Base-by-base conservation (phyloP, 164 flowering plant genomes). In the Cinnamomum chago region DNA sequence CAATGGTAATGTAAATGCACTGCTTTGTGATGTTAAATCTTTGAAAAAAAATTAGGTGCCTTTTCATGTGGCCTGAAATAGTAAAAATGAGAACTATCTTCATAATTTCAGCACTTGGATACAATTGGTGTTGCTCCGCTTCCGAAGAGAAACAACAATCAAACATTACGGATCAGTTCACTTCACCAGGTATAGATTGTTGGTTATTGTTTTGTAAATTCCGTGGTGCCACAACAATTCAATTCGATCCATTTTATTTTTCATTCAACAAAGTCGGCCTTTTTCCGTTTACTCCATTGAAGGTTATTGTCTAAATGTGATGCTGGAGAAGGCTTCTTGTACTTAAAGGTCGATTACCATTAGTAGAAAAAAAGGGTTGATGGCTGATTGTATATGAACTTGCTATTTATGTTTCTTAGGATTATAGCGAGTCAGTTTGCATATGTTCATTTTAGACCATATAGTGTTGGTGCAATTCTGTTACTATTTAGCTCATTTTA, bases 91-190 rank as follows among this genome's bases (percentile, higher is more conserved):
- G 17, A 17, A 0, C 33, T 73, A 33, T 68, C 30, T 70, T 35
- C 78, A 1, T 73, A 33, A 33, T 81, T 58, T 51, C 90, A 94
- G 98, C 98, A 96, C 72, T 84, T 96, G 77, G 88, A 88, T 78
- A 84, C 90, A 27, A 76, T 94, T 79, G 97, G 93, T 70, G 79
- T 86, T 78, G 87, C 90, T 80, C 92, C 97, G 62, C 97, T 96
- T 80, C 99, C 97, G 71, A 94, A 90, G 81, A 84, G 98, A 72
- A 94, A 77, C 79, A 82, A 73, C 80, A 85, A 84, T 76, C 98
- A 94, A 85, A 76, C 87, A 24, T 88, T 92, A 67, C 97, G 99
- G 60, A 88, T 91, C 77, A 90, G 97, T 82, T 89, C 97, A 5
- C 95, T 96, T 62, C 99, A 96, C 81, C 97, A 94, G 98, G 99